Evolutionary conservation across 805 yeast genomes (phyloP).

Genomic region (Wickerhamiella brachini): DNA sequence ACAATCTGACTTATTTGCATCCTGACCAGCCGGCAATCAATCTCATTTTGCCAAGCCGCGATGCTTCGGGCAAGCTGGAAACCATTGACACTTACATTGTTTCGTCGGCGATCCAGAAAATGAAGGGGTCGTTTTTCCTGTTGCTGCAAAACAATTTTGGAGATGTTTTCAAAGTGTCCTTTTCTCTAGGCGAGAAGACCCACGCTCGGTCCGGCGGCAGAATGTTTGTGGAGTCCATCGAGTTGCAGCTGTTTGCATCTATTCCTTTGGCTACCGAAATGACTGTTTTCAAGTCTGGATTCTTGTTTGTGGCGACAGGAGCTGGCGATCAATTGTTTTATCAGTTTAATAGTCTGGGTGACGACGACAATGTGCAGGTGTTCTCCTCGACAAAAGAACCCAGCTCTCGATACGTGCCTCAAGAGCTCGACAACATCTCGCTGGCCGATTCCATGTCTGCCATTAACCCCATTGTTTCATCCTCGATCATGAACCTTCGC

Average conservation of each 20-base stretch:
- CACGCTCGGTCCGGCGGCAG: constrained; percentile 27
- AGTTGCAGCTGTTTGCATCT: constrained; percentile 51
- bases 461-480: constrained; percentile 3
- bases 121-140: constrained; percentile 51
- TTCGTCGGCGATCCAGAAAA: constrained; percentile 48
- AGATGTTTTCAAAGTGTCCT: constrained; percentile 56
- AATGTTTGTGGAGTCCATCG: constrained; percentile 26
- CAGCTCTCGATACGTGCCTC: not conserved
- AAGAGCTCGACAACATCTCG: not conserved
- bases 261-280: constrained; percentile 45
- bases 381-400: not conserved
- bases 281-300: constrained; percentile 60
- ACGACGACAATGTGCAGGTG: constrained; percentile 29
- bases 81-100: constrained; percentile 27
- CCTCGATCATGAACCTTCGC: constrained; percentile 1
- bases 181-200: constrained; percentile 29
- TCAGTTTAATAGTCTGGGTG: constrained; percentile 69
- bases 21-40: constrained; percentile 13
- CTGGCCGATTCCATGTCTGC: not conserved
- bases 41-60: constrained; percentile 45
- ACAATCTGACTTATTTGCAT: constrained; percentile 33
- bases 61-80: not conserved
- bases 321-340: constrained; percentile 51
- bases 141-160: constrained; percentile 60
- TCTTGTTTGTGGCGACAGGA: constrained; percentile 52